Evolutionary conservation across 371 early-diverging fungal genomes (phyloP), one percentile per base, ranked within the genome.

Genomic region (Synchytrium microbalum): DNA sequence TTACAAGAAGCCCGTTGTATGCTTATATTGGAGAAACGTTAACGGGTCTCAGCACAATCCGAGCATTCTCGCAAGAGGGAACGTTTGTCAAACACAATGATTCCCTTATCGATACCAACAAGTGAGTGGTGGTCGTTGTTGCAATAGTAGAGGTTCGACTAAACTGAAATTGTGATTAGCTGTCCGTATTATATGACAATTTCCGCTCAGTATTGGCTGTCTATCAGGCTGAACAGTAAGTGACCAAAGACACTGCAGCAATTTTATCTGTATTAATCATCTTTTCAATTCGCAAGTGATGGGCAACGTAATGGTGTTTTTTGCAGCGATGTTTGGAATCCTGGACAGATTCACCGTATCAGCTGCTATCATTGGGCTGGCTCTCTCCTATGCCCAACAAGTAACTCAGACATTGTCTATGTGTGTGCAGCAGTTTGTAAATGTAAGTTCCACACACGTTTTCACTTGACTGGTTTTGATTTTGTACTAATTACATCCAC

Each of bases 341-440:
- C 30, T 77, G 25, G 69, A 69, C 26, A 26, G 66, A 23, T 51
- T 62, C 31, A 19, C 59, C 59, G 24, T 58, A 73, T 33, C 60
- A 66, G 23, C 71, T 80, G 61, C 90, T 54, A 65, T 92, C 25
- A 86, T 92, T 46, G 98, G 95, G 29, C 74, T 97, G 58, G 80
- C 90, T 0, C 72, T 97, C n/a, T 83, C 91, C 2, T 95, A 93
- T 72, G 91, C 96, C 1, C 70, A 95, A 57, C 82, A 77, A 26
- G 84, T 92, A 1, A 93, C 93, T 1, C 81, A 83, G 59, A 84
- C 85, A 14, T 76, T 97, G 27, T 89, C 88, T 62, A 93, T 90
- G 87, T 82, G 85, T 53, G 82, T 95, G 31, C 84, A 95, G 13
- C 82, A 81, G 63, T 75, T 79, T 51, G 73, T 74, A 0, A 75